Base-by-base conservation (phyloP, 768 basidiomycete species). In the Leucosporidium creatinivorum region DNA sequence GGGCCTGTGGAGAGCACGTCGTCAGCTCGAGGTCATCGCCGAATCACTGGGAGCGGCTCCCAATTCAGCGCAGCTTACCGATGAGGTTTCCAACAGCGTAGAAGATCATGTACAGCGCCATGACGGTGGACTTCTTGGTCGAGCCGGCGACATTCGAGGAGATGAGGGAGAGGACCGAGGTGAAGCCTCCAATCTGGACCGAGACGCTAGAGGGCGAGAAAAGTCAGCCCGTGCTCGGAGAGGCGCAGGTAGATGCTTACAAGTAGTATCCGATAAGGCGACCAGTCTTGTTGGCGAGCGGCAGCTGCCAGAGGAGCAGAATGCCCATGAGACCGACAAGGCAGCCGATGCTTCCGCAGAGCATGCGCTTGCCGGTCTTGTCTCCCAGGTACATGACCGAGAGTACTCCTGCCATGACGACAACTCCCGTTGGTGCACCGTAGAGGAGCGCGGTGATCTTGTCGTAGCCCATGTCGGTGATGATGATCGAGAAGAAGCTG, bases 1-100 rank as follows among this genome's bases (percentile, higher is more conserved):
- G 62, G 62, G 7, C 62, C 62, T 52, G 26, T n/a, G n/a, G 9
- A 26, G 13, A n/a, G 12, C 21, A 52, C n/a, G 13, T n/a, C 12
- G 51, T 52, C 51, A 52, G 51, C 51, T 26, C 13, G n/a, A 26
- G 21, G 12, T n/a, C 23, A 25, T 4, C n/a, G 51, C n/a, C n/a
- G n/a, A 52, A 26, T n/a, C 9, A n/a, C n/a, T 6, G n/a, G n/a
- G n/a, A n/a, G n/a, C n/a, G n/a, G n/a, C n/a, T n/a, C n/a, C n/a
- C n/a, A n/a, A n/a, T n/a, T n/a, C n/a, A 9, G 51, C 51, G 13
- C 13, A 12, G 26, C 51, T 7, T 26, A 52, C 51, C 51, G 44
- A 55, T 58, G 9, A 67, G 58, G 58, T 72, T 72, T 17, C 71
- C 71, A 28, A 69, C 71, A 33, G 63, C 62, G 65, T 72, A 72